Evolutionary conservation across 768 basidiomycete genomes (phyloP).

Genomic region (Phylloporus rhodoxanthus): DNA sequence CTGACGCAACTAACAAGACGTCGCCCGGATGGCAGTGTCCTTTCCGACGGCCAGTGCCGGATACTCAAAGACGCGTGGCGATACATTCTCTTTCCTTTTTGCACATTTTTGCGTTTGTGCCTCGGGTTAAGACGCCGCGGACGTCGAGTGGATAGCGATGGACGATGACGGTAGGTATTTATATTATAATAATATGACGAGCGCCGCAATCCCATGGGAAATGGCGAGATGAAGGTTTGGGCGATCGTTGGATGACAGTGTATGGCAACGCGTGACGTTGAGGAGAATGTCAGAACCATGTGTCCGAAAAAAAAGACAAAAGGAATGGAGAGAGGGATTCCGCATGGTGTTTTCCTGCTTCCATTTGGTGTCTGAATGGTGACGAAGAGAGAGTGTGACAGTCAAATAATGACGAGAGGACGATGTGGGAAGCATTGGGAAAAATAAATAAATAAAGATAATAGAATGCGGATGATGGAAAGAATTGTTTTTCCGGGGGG

Average conservation of each 20-base stretch:
- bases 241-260: background rate
- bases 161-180: background rate
- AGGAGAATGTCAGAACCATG: background rate
- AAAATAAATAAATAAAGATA: background rate
- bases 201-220: background rate
- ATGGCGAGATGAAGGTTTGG: background rate
- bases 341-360: background rate
- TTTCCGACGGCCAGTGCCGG: background rate
- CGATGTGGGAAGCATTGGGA: background rate
- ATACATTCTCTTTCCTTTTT: background rate
- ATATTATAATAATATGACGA: background rate
- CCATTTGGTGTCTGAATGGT: background rate
- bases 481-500: background rate
- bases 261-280: background rate
- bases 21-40: background rate
- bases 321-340: background rate
- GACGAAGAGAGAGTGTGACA: background rate
- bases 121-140: background rate
- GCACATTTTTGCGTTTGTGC: background rate
- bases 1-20: background rate
- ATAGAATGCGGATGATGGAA: too few relatives aligned
- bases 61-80: background rate
- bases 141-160: background rate
- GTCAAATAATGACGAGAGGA: conserved; percentile 3
- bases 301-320: background rate